Evolutionary conservation across 257 asterid species (phyloP).

Genomic region (Solanum verrucosum): DNA sequence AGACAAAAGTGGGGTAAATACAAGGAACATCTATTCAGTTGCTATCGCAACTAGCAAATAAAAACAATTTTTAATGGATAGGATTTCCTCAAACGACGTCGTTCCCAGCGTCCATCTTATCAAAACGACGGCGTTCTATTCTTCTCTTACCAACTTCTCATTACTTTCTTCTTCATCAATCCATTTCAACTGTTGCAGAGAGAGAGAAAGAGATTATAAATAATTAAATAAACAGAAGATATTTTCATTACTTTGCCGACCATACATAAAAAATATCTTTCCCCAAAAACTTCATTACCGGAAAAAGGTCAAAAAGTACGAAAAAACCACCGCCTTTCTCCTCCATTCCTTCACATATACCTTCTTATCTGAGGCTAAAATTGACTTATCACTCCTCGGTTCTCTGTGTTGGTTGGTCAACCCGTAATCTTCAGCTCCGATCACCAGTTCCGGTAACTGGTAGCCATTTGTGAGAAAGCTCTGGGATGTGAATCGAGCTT

Average conservation of each 20-base stretch:
- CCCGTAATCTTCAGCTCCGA: neutral
- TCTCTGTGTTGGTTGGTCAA: neutral
- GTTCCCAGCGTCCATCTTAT: neutral
- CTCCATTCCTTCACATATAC: neutral
- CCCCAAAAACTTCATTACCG: neutral
- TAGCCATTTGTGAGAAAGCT: neutral
- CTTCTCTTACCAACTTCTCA: neutral
- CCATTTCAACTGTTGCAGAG: neutral
- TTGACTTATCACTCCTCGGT: neutral
- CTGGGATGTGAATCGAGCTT: neutral
- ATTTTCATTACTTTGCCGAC: slow-evolving; percentile 3
- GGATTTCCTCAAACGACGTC: neutral
- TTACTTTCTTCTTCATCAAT: neutral
- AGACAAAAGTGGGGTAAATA: neutral
- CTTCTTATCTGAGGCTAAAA: neutral
- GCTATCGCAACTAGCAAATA: neutral
- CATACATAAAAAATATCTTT: neutral
- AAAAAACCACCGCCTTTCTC: neutral
- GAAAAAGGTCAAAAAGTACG: neutral
- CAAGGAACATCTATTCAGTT: neutral
- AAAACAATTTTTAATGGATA: neutral
- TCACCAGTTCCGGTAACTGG: neutral
- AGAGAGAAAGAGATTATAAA: neutral
- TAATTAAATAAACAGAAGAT: neutral
- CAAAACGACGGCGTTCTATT: neutral